Evolutionary conservation across 306 rosid genomes (phyloP).

Genomic region (Cotoneaster glaucophyllus): DNA sequence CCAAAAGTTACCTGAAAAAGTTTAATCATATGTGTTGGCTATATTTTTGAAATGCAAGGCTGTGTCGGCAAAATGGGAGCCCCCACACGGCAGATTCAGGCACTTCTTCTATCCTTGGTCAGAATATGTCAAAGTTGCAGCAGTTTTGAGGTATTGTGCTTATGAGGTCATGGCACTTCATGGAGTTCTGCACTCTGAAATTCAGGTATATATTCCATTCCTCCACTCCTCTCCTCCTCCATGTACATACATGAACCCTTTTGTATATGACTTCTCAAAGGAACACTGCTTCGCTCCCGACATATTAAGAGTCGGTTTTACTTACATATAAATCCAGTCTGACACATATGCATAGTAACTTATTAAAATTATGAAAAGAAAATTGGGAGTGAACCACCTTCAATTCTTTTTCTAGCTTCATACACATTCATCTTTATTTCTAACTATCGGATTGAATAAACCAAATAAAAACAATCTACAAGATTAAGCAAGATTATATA

Average conservation of each 20-base stretch:
- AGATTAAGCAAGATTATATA: too few relatives aligned
- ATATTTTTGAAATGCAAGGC: conserved; percentile 34
- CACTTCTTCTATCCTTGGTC: conserved; percentile 69
- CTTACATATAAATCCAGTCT: neutral
- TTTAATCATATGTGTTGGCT: neutral
- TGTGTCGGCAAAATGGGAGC: conserved; percentile 78
- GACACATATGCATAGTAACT: neutral
- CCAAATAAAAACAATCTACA: too few relatives aligned
- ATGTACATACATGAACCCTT: neutral
- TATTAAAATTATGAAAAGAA: too few relatives aligned
- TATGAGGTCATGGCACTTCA: conserved; percentile 76
- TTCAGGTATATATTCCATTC: conserved; percentile 39
- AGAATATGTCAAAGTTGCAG: conserved; percentile 63
- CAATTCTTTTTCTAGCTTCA: too few relatives aligned
- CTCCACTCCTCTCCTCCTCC: neutral
- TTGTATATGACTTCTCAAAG: neutral
- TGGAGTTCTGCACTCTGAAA: conserved; percentile 65
- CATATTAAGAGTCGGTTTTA: too few relatives aligned
- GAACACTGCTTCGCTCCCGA: too few relatives aligned
- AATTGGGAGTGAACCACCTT: too few relatives aligned
- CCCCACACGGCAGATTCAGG: conserved; percentile 70
- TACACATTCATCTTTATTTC: too few relatives aligned
- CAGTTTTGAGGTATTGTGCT: conserved; percentile 59
- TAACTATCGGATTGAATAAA: too few relatives aligned
- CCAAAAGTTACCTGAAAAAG: neutral